Conservation (phyloP, 768 basidiomycete species). For the Leccinum subtestaceum region DNA sequence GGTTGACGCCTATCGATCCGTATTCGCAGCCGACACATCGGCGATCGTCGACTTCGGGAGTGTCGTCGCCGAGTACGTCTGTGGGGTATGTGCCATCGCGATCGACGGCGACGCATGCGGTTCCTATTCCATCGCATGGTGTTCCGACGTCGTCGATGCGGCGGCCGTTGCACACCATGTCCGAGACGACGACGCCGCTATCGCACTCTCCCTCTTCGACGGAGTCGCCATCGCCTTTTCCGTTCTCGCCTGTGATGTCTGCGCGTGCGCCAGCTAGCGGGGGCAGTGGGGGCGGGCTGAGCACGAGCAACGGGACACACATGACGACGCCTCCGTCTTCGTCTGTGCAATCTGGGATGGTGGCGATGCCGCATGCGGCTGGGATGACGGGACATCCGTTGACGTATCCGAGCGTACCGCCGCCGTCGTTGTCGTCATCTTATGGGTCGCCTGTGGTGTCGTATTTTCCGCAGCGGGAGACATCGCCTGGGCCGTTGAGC, state of each 20-base stretch:
- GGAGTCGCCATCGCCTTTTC: conserved; percentile 65
- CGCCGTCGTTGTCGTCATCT: conserved; percentile 75
- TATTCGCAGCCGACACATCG: conserved; percentile 71
- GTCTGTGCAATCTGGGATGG: conserved; percentile 10
- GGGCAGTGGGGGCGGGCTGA: conserved; percentile 6
- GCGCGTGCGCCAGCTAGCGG: conserved; percentile 37
- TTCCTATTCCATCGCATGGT: conserved; percentile 67
- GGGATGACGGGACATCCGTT: conserved; percentile 36
- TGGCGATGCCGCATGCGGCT: conserved; percentile 15
- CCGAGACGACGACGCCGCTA: conserved; percentile 57
- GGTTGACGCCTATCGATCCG: conserved; percentile 62
- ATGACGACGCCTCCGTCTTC: conserved; percentile 73
- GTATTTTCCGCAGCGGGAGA: conserved; percentile 43
- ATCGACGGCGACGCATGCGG: conserved; percentile 39
- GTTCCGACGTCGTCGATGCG: conserved; percentile 72
- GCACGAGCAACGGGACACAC: conserved; percentile 45
- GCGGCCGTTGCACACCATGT: conserved; percentile 46
- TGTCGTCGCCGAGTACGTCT: conserved; percentile 31
- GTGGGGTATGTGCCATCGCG: conserved; percentile 26
- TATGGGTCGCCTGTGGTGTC: conserved; percentile 67
- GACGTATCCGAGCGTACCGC: conserved; percentile 81
- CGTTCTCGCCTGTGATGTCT: conserved; percentile 59
- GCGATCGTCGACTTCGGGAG: conserved; percentile 42
- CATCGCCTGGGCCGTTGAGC: conserved; percentile 50
- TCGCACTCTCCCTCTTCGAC: conserved; percentile 67